phyloP scores from a whole-genome alignment of 164 flowering plant genomes.

The Chloranthus sessilifolius region DNA sequence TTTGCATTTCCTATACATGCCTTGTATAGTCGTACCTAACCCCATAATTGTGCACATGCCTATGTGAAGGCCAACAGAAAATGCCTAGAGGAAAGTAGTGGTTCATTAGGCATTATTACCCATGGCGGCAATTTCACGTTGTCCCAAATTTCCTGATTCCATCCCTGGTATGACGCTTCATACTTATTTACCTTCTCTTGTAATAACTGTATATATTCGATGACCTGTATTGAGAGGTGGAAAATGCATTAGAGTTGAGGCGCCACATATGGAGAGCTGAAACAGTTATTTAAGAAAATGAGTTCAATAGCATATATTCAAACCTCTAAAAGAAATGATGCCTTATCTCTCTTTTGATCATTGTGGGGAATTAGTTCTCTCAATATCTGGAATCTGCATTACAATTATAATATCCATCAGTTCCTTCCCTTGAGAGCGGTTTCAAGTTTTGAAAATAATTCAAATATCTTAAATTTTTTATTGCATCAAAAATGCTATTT shows the following conservation, averaged over 20 bases:
- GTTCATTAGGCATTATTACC: conserved; percentile 60
- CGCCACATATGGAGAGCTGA: no score
- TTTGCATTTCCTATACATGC: no score
- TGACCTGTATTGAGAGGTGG: conserved; percentile 48
- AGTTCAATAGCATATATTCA: no score
- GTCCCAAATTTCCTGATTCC: conserved; percentile 65
- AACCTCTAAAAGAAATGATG: conserved; percentile 92
- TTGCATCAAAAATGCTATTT: no score
- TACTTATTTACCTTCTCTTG: conserved; percentile 61
- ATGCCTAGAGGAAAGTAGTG: conserved; percentile 1
- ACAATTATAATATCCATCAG: conserved; percentile 3
- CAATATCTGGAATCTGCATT: conserved; percentile 76
- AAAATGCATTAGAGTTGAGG: conserved; percentile 1
- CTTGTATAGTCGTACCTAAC: no score
- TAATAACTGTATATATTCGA: conserved; percentile 69
- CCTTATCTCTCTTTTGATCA: conserved; percentile 96
- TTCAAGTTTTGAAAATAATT: no score
- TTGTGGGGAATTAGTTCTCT: conserved; percentile 80
- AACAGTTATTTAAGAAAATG: no score
- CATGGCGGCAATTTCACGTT: conserved; percentile 53
- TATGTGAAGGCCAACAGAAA: no score
- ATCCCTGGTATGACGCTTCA: conserved; percentile 54
- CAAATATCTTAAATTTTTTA: no score
- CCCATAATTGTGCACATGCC: no score
- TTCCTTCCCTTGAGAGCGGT: no score